phyloP scores from a whole-genome alignment of 148 eudicot genomes.

The Fagopyrum tataricum region DNA sequence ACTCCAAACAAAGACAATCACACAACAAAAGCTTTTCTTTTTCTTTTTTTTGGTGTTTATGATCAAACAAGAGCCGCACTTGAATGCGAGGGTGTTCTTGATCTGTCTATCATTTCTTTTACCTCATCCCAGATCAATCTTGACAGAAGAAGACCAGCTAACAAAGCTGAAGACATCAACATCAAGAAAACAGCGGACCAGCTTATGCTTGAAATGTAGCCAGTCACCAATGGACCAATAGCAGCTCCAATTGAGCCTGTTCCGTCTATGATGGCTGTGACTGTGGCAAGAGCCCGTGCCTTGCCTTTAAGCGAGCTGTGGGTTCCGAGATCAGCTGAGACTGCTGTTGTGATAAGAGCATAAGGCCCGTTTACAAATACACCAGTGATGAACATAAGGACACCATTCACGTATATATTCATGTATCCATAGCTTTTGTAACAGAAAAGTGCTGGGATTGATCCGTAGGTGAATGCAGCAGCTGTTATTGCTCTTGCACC shows the following conservation, averaged over 20 bases:
- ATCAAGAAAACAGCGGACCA: slow-evolving; percentile 82
- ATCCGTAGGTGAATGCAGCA: slow-evolving; percentile 71
- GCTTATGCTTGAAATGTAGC: slow-evolving; percentile 65
- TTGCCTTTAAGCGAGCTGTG: slow-evolving; percentile 74
- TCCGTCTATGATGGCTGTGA: slow-evolving; percentile 91
- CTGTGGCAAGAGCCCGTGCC: slow-evolving; percentile 83
- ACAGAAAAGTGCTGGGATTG: slow-evolving; percentile 73
- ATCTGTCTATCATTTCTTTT: slow-evolving; percentile 44
- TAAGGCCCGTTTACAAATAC: slow-evolving; percentile 91
- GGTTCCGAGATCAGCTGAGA: slow-evolving; percentile 88
- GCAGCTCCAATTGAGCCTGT: slow-evolving; percentile 98
- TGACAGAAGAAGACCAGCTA: slow-evolving; percentile 78
- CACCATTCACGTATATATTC: slow-evolving; percentile 44
- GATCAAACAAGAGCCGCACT: slow-evolving; percentile 33
- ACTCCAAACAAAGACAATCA: too few species aligned
- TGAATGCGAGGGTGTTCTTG: slow-evolving; percentile 17
- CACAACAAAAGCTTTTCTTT: too few species aligned
- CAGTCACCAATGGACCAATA: slow-evolving; percentile 79
- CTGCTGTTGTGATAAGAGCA: slow-evolving; percentile 89
- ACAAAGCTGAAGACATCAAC: slow-evolving; percentile 74
- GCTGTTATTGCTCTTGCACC: slow-evolving; percentile 89
- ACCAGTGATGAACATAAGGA: slow-evolving; percentile 67
- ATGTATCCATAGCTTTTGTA: slow-evolving; percentile 68
- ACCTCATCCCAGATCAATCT: slow-evolving; percentile 68
- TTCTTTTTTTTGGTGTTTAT: background rate